Base-by-base conservation (phyloP, 495 filamentous ascomycete species). In the Xylaria longipes region DNA sequence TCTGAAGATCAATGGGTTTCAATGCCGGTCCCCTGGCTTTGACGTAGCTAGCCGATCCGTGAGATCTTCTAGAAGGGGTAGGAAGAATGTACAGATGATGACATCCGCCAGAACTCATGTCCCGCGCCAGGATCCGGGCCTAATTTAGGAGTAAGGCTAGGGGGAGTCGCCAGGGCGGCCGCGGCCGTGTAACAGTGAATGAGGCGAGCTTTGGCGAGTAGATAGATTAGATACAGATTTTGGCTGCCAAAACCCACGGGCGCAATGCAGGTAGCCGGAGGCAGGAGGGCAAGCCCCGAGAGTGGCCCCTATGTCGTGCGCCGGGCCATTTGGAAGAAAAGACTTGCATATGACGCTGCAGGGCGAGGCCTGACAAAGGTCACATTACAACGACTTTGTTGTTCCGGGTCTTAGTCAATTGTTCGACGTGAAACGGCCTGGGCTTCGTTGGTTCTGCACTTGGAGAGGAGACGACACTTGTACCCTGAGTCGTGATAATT, bases 41-140 rank as follows among this genome's bases (percentile, higher is more conserved):
- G 9, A 60, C 3, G 69, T n/a, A 50, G 61, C 43, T 71, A 71
- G 27, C 76, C 77, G 72, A 76, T 68, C 66, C 64, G 70, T 45
- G 43, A 72, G 62, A 65, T 45, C 68, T 79, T 79, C 77, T 79
- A 79, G 77, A 79, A 79, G 72, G 27, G 29, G 41, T 67, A 50
- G 65, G 39, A 50, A 74, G 65, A 57, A 68, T 58, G 31, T 70
- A 71, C 69, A 77, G 73, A 66, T 37, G 71, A 69, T 70, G 72
- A 58, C 70, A 72, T 73, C 73, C 45, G 66, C 35, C 71, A 71
- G 46, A 57, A 71, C 45, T 48, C 58, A 62, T 2, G 22, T 65
- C 37, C 41, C 50, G 27, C 61, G 62, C 61, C 29, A 66, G 69
- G 48, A 60, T 71, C 39, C 61, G 50, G 69, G 52, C 69, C 62